Evolutionary conservation across 2,329 filamentous ascomycete genomes (phyloP).

Genomic region (Exophiala calicioides): DNA sequence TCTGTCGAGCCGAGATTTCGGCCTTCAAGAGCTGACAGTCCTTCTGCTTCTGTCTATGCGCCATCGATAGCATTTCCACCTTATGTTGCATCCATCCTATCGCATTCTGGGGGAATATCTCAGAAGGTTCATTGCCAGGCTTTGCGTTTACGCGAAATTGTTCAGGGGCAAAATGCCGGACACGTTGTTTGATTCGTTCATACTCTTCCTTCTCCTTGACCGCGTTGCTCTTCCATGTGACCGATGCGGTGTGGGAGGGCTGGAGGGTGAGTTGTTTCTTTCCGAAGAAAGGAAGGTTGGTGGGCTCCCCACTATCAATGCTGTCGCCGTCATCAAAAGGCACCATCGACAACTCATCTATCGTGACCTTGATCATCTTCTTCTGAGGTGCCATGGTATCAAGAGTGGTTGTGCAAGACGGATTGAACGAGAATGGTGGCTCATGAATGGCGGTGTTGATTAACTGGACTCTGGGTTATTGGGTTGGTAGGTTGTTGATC

Average conservation of each 20-base stretch:
- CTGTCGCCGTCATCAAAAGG: constrained; percentile 11
- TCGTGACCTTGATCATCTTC: constrained; percentile 2
- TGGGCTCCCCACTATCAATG: constrained; percentile 10
- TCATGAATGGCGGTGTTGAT: no score
- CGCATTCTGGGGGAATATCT: constrained; percentile 23
- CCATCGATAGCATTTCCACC: constrained; percentile 16
- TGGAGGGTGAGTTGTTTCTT: constrained; percentile 1
- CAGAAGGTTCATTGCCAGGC: constrained; percentile 6
- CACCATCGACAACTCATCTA: constrained; percentile 1
- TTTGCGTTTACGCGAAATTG: constrained; percentile 19
- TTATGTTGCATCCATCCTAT: constrained; percentile 21
- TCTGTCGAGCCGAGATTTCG: constrained; percentile 15
- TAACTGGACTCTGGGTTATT: no score
- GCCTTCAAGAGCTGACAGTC: constrained; percentile 17
- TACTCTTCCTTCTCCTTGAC: constrained; percentile 26
- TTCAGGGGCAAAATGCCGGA: constrained; percentile 24
- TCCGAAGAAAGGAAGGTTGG: constrained; percentile 10
- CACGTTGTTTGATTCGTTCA: constrained; percentile 20
- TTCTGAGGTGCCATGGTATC: constrained; percentile 3
- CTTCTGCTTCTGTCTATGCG: constrained; percentile 13
- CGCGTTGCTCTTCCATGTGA: constrained; percentile 24
- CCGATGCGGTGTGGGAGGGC: constrained; percentile 21
- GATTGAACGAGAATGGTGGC: no score
- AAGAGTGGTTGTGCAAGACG: no score
- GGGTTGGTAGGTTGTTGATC: no score